These are phyloP conservation scores for Mediolabrus comicus DNA, from an alignment of 108 stramenopile species.

Conservation along the genomic window DNA sequence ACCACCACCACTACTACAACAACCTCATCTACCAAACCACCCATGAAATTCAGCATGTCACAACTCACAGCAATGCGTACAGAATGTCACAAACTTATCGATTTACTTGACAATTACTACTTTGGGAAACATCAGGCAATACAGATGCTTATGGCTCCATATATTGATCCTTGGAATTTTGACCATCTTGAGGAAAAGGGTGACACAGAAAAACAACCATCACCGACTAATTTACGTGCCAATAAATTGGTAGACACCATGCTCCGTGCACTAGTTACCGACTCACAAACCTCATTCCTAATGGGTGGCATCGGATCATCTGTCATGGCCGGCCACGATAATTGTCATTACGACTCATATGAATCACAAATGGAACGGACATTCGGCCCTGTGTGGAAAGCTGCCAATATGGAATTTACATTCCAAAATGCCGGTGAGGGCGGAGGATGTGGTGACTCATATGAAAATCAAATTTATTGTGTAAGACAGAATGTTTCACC, in stretches of 20 bases:
- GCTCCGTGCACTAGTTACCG: conserved; percentile 36
- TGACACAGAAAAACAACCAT: background rate
- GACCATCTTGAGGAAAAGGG: background rate
- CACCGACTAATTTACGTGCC: background rate
- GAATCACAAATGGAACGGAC: conserved; percentile 46
- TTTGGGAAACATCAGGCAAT: conserved; percentile 15
- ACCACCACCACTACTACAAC: background rate
- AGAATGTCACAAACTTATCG: conserved; percentile 22
- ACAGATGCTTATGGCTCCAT: conserved; percentile 32
- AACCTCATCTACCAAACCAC: background rate
- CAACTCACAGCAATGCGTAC: conserved; percentile 16
- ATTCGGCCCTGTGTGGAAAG: conserved; percentile 38
- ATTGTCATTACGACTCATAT: conserved; percentile 48
- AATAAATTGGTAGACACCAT: conserved; percentile 33
- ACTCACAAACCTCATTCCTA: conserved; percentile 31
- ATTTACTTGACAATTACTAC: conserved; percentile 44
- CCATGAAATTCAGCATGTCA: conserved; percentile 17
- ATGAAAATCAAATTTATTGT: conserved; percentile 47
- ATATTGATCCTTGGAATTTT: conserved; percentile 31
- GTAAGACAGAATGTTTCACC: conserved; percentile 47
- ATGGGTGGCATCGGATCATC: conserved; percentile 45
- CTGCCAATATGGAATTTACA: conserved; percentile 51
- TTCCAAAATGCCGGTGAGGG: conserved; percentile 55
- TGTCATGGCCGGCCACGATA: conserved; percentile 52
- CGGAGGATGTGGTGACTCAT: conserved; percentile 42